Conservation (phyloP, 768 basidiomycete species). For the Lactarius evosmus region DNA sequence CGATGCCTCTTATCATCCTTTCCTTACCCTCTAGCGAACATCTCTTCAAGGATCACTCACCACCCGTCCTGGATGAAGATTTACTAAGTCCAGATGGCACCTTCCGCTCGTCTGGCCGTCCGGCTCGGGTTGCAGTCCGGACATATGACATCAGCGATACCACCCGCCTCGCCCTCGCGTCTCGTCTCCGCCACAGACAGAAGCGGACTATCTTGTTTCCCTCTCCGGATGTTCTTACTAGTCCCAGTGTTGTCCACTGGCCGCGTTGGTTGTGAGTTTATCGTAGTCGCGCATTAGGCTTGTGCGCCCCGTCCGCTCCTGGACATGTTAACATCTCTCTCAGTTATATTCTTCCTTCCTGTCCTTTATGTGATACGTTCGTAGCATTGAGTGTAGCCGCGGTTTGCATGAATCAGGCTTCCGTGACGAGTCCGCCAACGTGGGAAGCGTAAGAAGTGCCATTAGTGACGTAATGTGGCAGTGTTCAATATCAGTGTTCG, state of each 20-base stretch:
- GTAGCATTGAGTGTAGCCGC: neutral
- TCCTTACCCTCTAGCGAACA: constrained; percentile 16
- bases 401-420: neutral
- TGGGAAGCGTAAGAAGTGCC: neutral
- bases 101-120: constrained; percentile 8
- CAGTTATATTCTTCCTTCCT: neutral
- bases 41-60: neutral
- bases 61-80: constrained; percentile 1
- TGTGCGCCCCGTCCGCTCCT: neutral
- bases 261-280: constrained; percentile 19
- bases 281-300: neutral
- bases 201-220: neutral
- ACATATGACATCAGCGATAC: neutral
- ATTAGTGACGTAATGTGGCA: neutral
- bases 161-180: constrained; percentile 11
- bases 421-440: no score
- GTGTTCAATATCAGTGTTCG: neutral
- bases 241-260: constrained; percentile 6
- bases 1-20: constrained; percentile 19
- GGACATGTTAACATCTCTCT: neutral
- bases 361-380: neutral
- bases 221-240: constrained; percentile 1
- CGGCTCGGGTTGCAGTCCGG: neutral
- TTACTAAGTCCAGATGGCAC: constrained; percentile 20
- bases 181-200: constrained; percentile 16